Base-by-base conservation (phyloP, 1,284 basidiomycete genomes). In the Ceratobasidium sp. region DNA sequence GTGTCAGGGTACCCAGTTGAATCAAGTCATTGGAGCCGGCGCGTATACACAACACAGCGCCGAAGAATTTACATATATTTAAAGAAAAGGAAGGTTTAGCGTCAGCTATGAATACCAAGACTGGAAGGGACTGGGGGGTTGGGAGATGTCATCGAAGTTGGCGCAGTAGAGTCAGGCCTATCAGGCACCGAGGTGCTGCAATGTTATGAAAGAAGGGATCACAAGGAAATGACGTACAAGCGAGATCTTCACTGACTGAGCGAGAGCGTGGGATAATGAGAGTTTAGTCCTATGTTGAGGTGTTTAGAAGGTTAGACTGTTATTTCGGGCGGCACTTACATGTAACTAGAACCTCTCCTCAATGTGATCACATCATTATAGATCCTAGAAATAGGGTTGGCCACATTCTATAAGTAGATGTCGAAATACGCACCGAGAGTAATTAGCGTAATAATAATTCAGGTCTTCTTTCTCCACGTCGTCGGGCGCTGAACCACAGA, bases 341-440 rank as follows among this genome's bases (percentile, higher is more conserved):
- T 97, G 77, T 96, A 97, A 71, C 93, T 90, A 9, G 94, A 97
- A 21, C 95, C 95, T 77, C 91, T 91, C 58, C 95, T 88, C 33
- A 98, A 82, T 0, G 95, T 97, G 72, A 98, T 98, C 53, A 98
- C 95, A 78, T 98, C 95, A 81, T 98, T 98, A 79, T 96, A 98
- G 77, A 98, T 98, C 73, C 93, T 93, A 73, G 7, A 72, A 66
- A 47, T 46, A 46, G 16, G 16, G 14, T n/a, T 46, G 16, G 42
- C 6, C 16, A 46, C 19, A 21, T 27, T 36, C 21, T 70, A 56
- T 72, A 36, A 70, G 69, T 50, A 74, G 46, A 73, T 74, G 13
- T 21, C 25, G 6, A 19, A 62, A 44, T 8, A 74, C 84, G 71
- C 77, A 91, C 92, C 93, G 87, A 77, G 91, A 94, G 77, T 98